phyloP scores from a whole-genome alignment of 2,329 filamentous ascomycete genomes.

The Furcasterigmium sp. region DNA sequence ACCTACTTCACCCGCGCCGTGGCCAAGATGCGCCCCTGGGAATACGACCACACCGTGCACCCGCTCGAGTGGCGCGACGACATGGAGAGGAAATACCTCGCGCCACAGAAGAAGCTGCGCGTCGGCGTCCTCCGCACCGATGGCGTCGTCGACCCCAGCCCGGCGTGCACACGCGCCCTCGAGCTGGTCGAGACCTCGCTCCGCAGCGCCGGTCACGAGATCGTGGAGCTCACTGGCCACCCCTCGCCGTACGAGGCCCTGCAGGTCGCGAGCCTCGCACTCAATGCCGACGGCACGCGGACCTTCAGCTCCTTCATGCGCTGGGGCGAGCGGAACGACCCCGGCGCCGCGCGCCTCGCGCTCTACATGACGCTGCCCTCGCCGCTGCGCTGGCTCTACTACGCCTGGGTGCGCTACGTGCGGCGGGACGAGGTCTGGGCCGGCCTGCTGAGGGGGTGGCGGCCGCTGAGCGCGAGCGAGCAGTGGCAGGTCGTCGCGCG shows the following conservation, averaged over 20 bases:
- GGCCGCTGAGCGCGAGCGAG: constrained; percentile 67
- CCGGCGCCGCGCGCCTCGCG: constrained; percentile 69
- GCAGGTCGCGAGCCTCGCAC: constrained; percentile 69
- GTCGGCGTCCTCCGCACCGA: constrained; percentile 77
- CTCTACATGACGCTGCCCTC: constrained; percentile 68
- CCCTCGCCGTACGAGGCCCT: constrained; percentile 73
- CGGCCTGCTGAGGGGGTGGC: constrained; percentile 67
- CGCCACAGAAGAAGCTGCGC: constrained; percentile 55
- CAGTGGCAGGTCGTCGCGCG: constrained; percentile 77
- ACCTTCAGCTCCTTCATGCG: constrained; percentile 76
- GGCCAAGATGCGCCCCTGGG: constrained; percentile 80
- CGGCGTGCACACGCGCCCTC: constrained; percentile 75
- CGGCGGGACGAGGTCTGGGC: constrained; percentile 74
- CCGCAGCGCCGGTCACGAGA: constrained; percentile 66
- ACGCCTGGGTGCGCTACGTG: constrained; percentile 83
- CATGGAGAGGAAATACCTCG: constrained; percentile 50
- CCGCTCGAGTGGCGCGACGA: constrained; percentile 73
- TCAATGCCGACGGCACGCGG: constrained; percentile 78
- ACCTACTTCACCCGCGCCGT: constrained; percentile 77
- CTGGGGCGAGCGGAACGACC: constrained; percentile 72
- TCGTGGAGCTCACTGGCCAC: constrained; percentile 52
- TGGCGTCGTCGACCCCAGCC: constrained; percentile 78
- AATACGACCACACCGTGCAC: constrained; percentile 80
- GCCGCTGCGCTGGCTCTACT: constrained; percentile 78
- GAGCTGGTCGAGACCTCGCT: constrained; percentile 67